A percentile compares a stretch with the other conserved stretches of the same genome.
Evolutionary conservation across 1,284 basidiomycete genomes (phyloP).

Genomic region (Bjerkandera adusta): DNA sequence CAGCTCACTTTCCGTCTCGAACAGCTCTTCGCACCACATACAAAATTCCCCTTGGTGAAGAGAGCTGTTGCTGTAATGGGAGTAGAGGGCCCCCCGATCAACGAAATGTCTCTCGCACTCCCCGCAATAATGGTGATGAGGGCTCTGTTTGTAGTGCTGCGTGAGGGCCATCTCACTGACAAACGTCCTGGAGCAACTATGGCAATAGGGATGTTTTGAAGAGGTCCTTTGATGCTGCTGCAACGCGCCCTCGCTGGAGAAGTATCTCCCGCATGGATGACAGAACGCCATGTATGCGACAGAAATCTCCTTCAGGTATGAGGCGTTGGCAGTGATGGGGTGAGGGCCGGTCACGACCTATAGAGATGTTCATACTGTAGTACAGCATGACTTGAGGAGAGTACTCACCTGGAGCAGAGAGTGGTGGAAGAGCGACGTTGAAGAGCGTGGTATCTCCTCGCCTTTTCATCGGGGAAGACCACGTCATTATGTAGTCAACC

Average conservation of each 20-base stretch:
- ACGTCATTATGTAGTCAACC: too few species aligned
- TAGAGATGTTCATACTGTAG: too few species aligned
- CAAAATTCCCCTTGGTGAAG: too few species aligned
- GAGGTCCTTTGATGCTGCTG: constrained; percentile 30
- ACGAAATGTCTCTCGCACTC: constrained; percentile 24
- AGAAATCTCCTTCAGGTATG: too few species aligned
- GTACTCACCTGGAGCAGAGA: too few species aligned
- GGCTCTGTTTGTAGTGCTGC: constrained; percentile 25
- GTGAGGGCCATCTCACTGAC: constrained; percentile 7
- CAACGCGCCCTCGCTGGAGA: constrained; percentile 14
- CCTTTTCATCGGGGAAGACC: too few species aligned
- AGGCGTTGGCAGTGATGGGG: too few species aligned
- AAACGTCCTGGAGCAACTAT: constrained; percentile 29
- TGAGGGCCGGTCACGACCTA: too few species aligned
- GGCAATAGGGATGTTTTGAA: constrained; percentile 32
- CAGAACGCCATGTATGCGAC: constrained; percentile 19
- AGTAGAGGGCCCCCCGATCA: constrained; percentile 13
- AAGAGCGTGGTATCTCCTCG: too few species aligned
- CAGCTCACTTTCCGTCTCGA: constrained; percentile 17
- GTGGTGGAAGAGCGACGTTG: too few species aligned
- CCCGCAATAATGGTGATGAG: constrained; percentile 25
- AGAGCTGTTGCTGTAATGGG: constrained; percentile 22
- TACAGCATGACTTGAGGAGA: too few species aligned
- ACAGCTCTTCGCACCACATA: constrained; percentile 24
- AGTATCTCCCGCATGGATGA: constrained; percentile 7